Percentiles rank a stretch among this genome's conserved stretches.
Evolutionary conservation across 441 rosid genomes (phyloP).

Genomic region (Corymbia calophylla): DNA sequence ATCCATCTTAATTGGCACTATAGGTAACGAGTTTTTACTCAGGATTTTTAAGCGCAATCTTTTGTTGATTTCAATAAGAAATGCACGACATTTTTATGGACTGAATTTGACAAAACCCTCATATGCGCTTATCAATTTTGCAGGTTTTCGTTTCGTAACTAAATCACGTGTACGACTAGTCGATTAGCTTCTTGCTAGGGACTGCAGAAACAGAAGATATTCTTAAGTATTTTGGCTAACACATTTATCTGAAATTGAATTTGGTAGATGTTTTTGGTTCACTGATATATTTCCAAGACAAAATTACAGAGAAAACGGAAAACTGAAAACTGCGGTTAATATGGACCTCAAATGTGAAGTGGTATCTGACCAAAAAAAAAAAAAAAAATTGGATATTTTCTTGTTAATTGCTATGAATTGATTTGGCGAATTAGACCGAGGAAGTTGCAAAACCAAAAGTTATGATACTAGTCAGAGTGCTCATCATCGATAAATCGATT

Average conservation of each 20-base stretch:
- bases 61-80: neutral
- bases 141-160: neutral
- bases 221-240: neutral
- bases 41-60: neutral
- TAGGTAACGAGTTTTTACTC: neutral
- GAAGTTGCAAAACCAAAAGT: neutral
- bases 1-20: neutral
- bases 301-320: neutral
- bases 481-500: neutral
- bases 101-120: neutral
- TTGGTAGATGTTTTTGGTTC: neutral
- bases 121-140: neutral
- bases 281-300: neutral
- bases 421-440: accelerated
- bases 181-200: neutral
- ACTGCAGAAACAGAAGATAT: neutral
- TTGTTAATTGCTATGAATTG: neutral
- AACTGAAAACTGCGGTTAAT: neutral
- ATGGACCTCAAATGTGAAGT: neutral
- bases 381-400: neutral
- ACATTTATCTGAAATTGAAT: neutral
- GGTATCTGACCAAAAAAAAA: neutral
- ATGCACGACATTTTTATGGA: neutral
- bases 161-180: neutral
- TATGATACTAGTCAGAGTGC: neutral